phyloP scores from a whole-genome alignment of 176 grass and related monocot genomes.

The Cocos nucifera region DNA sequence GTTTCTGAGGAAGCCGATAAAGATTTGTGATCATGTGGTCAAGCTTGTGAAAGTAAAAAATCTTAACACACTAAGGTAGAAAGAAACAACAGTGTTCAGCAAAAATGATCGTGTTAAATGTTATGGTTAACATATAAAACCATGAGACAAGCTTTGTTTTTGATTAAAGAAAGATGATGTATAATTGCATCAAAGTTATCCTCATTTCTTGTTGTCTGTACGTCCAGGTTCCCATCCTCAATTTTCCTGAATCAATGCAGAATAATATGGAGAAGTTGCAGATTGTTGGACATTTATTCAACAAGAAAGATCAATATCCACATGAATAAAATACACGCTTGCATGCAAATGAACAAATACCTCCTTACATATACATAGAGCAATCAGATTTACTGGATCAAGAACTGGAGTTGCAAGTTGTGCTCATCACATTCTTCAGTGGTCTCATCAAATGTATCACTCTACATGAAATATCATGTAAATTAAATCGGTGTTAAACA shows the following conservation, averaged over 20 bases:
- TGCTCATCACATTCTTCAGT: constrained; percentile 81
- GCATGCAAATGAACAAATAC: too few relatives aligned
- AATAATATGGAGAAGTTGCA: not conserved
- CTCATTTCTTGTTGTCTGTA: constrained; percentile 7
- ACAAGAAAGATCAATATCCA: too few relatives aligned
- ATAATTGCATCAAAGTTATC: constrained; percentile 85
- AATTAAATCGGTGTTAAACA: too few relatives aligned
- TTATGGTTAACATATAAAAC: constrained; percentile 64
- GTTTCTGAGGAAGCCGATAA: too few relatives aligned
- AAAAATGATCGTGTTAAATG: too few relatives aligned
- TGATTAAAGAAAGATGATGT: constrained; percentile 82
- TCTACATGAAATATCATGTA: constrained; percentile 25
- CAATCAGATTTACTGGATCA: constrained; percentile 48
- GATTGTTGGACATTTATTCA: not conserved
- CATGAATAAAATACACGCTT: too few relatives aligned
- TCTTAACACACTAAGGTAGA: too few relatives aligned
- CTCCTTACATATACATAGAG: not conserved
- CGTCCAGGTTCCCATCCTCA: constrained; percentile 68
- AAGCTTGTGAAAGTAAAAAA: not conserved
- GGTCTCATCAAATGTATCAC: constrained; percentile 74
- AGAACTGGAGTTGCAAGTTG: constrained; percentile 59
- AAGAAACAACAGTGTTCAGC: too few relatives aligned
- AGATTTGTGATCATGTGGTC: too few relatives aligned
- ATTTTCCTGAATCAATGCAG: constrained; percentile 49
- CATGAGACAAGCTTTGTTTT: constrained; percentile 94